Evolutionary conservation across 2,329 filamentous ascomycete species (phyloP).

Genomic region (Hymenoscyphus linearis): DNA sequence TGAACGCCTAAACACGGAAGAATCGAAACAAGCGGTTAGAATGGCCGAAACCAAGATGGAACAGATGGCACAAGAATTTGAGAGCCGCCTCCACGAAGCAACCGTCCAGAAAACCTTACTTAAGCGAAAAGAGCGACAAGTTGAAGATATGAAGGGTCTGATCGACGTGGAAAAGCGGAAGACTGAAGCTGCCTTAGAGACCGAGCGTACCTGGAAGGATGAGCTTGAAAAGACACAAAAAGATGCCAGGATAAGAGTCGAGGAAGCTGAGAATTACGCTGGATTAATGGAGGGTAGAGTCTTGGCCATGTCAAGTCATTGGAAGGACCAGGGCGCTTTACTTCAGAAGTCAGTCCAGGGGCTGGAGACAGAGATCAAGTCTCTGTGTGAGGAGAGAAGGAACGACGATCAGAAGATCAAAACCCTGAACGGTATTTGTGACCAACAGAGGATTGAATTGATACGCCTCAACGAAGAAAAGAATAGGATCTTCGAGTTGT

Average conservation of each 20-base stretch:
- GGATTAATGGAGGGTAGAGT: constrained; percentile 66
- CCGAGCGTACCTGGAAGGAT: constrained; percentile 56
- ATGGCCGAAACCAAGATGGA: constrained; percentile 69
- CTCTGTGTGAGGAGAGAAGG: constrained; percentile 49
- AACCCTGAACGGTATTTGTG: constrained; percentile 62
- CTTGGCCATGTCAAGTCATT: constrained; percentile 60
- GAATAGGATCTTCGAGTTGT: constrained; percentile 52
- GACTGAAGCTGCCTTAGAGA: constrained; percentile 52
- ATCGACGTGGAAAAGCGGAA: constrained; percentile 61
- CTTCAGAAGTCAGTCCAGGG: constrained; percentile 47
- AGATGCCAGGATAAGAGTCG: constrained; percentile 57
- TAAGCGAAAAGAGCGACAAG: constrained; percentile 67
- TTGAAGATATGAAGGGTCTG: constrained; percentile 60
- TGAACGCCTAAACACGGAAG: constrained; percentile 60
- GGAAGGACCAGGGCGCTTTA: constrained; percentile 60
- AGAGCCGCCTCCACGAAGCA: constrained; percentile 62
- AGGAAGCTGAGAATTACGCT: constrained; percentile 59
- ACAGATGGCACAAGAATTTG: constrained; percentile 61
- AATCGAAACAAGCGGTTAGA: constrained; percentile 62
- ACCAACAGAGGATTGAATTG: constrained; percentile 68
- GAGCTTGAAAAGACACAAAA: constrained; percentile 58
- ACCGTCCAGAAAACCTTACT: constrained; percentile 67
- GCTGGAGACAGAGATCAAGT: constrained; percentile 49
- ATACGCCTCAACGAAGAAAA: constrained; percentile 56
- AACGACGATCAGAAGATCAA: constrained; percentile 59